Evolutionary conservation across 2,329 filamentous ascomycete species (phyloP).

Genomic region (Septoria petroselini): DNA sequence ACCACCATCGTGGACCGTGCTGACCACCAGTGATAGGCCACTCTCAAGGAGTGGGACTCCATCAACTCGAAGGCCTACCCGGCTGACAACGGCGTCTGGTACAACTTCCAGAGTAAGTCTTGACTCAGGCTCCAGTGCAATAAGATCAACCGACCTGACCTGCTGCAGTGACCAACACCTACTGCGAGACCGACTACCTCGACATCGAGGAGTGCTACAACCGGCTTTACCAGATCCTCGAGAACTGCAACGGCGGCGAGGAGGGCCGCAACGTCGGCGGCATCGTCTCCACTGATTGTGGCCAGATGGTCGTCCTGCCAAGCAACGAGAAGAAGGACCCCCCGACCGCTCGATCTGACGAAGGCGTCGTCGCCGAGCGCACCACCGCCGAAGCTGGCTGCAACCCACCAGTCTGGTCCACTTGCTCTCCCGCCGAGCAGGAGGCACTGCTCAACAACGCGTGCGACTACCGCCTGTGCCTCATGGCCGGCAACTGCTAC

Average conservation of each 20-base stretch:
- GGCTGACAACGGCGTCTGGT: background rate
- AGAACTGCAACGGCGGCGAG: background rate
- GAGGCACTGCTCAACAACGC: conserved; percentile 8
- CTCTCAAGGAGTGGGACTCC: background rate
- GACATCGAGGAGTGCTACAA: background rate
- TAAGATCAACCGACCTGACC: background rate
- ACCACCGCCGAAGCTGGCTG: conserved; percentile 2
- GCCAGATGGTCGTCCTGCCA: background rate
- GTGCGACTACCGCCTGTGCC: conserved; percentile 11
- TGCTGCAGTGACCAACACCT: conserved; percentile 2
- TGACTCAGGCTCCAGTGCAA: background rate
- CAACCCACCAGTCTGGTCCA: conserved; percentile 13
- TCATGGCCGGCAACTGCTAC: conserved; percentile 15
- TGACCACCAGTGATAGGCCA: background rate
- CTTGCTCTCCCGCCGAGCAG: conserved; percentile 11
- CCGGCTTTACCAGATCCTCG: background rate
- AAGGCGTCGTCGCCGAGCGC: background rate
- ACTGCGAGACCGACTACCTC: conserved; percentile 2
- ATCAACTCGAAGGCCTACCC: conserved; percentile 1
- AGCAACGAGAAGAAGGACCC: background rate
- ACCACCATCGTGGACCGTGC: background rate
- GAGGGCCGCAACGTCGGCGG: conserved; percentile 2
- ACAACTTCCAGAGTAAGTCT: conserved; percentile 1
- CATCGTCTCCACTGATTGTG: conserved; percentile 2
- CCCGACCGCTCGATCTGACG: background rate